These are phyloP conservation scores for Fraxinus latifolia DNA, from an alignment of 305 asterid species.

Conservation along the genomic window DNA sequence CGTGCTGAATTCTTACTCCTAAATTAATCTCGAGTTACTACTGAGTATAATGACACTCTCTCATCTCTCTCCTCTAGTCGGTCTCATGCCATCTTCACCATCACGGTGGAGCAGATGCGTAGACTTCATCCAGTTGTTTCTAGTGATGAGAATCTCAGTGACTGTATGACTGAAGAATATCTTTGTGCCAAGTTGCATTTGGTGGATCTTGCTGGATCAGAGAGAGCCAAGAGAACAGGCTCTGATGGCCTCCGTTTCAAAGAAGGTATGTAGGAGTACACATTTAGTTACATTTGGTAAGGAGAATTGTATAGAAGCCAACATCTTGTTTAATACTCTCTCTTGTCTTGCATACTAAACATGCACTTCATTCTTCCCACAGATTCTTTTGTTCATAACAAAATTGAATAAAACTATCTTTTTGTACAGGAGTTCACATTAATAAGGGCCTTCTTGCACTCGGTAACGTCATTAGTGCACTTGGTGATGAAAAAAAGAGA, in stretches of 20 bases:
- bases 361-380: conserved; percentile 1
- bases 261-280: conserved; percentile 55
- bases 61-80: conserved; percentile 52
- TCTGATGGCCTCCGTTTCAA: conserved; percentile 97
- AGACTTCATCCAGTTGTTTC: conserved; percentile 46
- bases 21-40: not conserved
- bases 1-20: not conserved
- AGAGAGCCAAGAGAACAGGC: conserved; percentile 98
- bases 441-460: conserved; percentile 98
- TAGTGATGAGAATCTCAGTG: conserved; percentile 48
- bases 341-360: not conserved
- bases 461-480: conserved; percentile 97
- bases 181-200: conserved; percentile 97
- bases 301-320: not conserved
- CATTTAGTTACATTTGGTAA: not conserved
- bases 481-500: conserved; percentile 96
- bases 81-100: conserved; percentile 95
- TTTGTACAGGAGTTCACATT: conserved; percentile 84
- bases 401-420: conserved; percentile 8
- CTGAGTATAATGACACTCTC: not conserved
- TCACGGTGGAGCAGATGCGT: conserved; percentile 88
- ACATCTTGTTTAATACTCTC: not conserved
- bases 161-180: conserved; percentile 78
- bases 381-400: conserved; percentile 9
- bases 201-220: conserved; percentile 99